A percentile compares a stretch with the other conserved stretches of the same genome.
phyloP scores from a whole-genome alignment of 2,329 filamentous ascomycete genomes.

The Colletotrichum magnum region DNA sequence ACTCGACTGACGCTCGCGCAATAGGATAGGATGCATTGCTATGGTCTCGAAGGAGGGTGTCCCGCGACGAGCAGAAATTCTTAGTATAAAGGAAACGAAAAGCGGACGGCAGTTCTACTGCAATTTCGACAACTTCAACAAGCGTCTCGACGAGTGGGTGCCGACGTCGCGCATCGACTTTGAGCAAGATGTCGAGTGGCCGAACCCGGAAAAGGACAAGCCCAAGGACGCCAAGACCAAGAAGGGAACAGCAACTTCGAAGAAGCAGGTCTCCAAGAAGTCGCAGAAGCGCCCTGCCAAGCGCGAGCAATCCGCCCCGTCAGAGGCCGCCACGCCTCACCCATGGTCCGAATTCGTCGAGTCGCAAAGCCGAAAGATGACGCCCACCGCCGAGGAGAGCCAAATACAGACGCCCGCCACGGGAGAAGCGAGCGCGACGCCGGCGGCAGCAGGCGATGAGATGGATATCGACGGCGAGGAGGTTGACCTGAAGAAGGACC shows the following conservation, averaged over 20 bases:
- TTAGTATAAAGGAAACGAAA: conserved; percentile 93
- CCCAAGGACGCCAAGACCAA: conserved; percentile 84
- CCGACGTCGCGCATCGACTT: conserved; percentile 87
- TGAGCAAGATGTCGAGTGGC: conserved; percentile 94
- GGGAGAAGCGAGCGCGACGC: conserved; percentile 60
- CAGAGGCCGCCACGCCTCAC: conserved; percentile 68
- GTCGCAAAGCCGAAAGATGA: conserved; percentile 61
- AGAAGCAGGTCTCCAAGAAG: conserved; percentile 72
- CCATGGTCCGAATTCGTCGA: conserved; percentile 69
- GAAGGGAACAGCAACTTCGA: conserved; percentile 71
- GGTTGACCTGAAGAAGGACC: conserved; percentile 58
- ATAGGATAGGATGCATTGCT: conserved; percentile 70
- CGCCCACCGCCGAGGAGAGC: conserved; percentile 57
- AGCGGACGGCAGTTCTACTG: conserved; percentile 93
- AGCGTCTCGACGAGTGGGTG: conserved; percentile 89
- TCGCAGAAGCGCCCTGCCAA: conserved; percentile 68
- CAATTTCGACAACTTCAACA: conserved; percentile 99
- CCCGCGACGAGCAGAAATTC: conserved; percentile 91
- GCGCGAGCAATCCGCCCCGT: conserved; percentile 68
- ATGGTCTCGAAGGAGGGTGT: conserved; percentile 81
- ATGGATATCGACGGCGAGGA: conserved; percentile 69
- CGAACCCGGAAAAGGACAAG: conserved; percentile 87
- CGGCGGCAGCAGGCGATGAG: conserved; percentile 61
- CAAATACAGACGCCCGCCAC: conserved; percentile 61
- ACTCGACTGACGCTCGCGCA: conserved; percentile 11